A percentile compares a stretch with the other conserved stretches of the same genome.
These are phyloP conservation scores for Remersonia thermophila DNA, from an alignment of 2,329 filamentous ascomycete species.

Conservation along the genomic window DNA sequence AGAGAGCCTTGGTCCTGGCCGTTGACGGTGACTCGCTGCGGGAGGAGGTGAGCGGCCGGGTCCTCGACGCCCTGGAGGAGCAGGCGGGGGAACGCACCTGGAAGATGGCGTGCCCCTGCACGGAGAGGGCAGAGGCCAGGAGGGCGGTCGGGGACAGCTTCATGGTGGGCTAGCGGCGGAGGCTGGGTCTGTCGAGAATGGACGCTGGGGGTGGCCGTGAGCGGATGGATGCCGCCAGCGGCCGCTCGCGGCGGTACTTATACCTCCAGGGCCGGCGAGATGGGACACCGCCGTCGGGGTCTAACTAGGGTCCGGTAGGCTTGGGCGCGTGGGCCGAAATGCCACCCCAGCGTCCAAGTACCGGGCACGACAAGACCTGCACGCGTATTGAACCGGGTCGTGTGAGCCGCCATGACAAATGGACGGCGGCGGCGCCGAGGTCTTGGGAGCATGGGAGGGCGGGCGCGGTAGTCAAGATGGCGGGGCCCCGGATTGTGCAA, in stretches of 20 bases:
- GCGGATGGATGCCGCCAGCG: not conserved
- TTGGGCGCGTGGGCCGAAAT: conserved; percentile 10
- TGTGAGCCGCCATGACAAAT: conserved; percentile 9
- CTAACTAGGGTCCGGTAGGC: too few relatives aligned
- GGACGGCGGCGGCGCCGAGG: conserved; percentile 4
- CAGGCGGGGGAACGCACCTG: conserved; percentile 21
- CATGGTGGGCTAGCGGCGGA: conserved; percentile 19
- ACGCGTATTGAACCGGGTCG: conserved; percentile 16
- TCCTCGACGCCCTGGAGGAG: too few relatives aligned
- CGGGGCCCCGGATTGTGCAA: conserved; percentile 18
- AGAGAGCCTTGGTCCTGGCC: conserved; percentile 30
- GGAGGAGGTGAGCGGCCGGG: too few relatives aligned
- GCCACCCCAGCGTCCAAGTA: conserved; percentile 13
- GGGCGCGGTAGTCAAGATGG: conserved; percentile 15
- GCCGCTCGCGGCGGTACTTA: conserved; percentile 7
- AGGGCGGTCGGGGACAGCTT: conserved; percentile 25
- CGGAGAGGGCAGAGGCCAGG: conserved; percentile 24
- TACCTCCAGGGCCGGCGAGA: conserved; percentile 1
- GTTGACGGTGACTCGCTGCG: conserved; percentile 34
- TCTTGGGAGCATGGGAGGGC: conserved; percentile 9
- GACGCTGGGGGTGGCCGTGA: conserved; percentile 4
- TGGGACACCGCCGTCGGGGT: not conserved
- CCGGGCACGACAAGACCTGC: conserved; percentile 13
- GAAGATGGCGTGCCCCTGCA: conserved; percentile 31
- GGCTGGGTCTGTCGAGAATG: not conserved